Percentiles rank a stretch among this genome's conserved stretches.
phyloP scores from a whole-genome alignment of 768 basidiomycete genomes.

The Boletus huronensis region DNA sequence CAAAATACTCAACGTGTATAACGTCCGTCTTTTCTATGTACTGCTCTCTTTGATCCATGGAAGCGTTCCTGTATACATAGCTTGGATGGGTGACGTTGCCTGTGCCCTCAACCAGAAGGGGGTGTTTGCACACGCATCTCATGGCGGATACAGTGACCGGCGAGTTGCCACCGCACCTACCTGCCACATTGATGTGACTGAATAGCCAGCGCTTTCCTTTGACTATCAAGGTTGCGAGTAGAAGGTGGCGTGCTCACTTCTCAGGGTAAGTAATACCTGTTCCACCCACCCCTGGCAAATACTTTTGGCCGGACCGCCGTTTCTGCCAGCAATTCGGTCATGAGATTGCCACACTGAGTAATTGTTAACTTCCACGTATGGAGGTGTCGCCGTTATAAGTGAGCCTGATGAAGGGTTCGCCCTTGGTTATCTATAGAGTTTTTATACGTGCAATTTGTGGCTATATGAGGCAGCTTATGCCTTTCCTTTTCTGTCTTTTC shows the following conservation, averaged over 20 bases:
- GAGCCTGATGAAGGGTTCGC: constrained; percentile 9
- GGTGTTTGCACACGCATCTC: constrained; percentile 13
- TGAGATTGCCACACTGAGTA: constrained; percentile 1
- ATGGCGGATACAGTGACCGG: constrained; percentile 14
- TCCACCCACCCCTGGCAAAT: constrained; percentile 14
- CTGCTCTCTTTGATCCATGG: constrained; percentile 23
- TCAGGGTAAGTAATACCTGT: constrained; percentile 18
- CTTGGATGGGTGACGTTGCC: constrained; percentile 20
- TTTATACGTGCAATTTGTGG: constrained; percentile 7
- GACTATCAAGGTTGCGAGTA: constrained; percentile 16
- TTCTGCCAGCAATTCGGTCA: constrained; percentile 5
- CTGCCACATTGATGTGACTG: constrained; percentile 18
- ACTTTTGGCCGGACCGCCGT: constrained; percentile 13
- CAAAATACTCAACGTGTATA: constrained; percentile 23
- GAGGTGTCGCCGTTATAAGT: constrained; percentile 9
- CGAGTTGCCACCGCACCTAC: constrained; percentile 23
- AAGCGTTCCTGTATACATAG: constrained; percentile 23
- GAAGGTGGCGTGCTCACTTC: constrained; percentile 14
- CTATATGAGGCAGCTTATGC: constrained; percentile 15
- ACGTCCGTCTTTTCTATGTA: constrained; percentile 18
- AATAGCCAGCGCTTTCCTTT: constrained; percentile 8
- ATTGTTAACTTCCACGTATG: not conserved
- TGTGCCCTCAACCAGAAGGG: constrained; percentile 17
- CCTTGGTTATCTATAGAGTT: constrained; percentile 11
- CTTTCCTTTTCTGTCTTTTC: constrained; percentile 8